Percentiles rank a stretch among this genome's conserved stretches.
Evolutionary conservation across 2,329 filamentous ascomycete genomes (phyloP).

Genomic region (Cordyceps farinosa): DNA sequence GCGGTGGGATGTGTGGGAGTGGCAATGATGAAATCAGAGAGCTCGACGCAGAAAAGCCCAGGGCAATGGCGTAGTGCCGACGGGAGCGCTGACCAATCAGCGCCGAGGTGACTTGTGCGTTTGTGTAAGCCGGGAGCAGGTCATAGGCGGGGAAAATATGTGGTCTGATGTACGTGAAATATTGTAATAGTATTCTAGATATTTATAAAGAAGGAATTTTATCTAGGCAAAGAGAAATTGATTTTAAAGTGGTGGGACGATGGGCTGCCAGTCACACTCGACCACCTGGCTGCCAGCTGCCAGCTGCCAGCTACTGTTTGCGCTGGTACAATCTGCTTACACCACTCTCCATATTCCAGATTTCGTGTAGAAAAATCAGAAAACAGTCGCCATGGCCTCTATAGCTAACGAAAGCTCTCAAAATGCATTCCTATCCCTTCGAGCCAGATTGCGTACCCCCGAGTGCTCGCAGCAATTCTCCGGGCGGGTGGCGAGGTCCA

Average conservation of each 20-base stretch:
- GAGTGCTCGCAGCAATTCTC: constrained; percentile 10
- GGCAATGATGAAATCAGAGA: constrained; percentile 10
- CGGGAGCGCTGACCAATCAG: constrained; percentile 19
- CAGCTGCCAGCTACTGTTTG: constrained; percentile 1
- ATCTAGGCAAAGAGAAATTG: too few species aligned
- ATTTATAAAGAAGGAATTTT: too few species aligned
- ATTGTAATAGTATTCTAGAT: too few species aligned
- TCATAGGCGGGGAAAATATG: neutral
- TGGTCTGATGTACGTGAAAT: neutral
- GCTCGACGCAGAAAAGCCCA: constrained; percentile 13
- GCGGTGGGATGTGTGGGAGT: constrained; percentile 8
- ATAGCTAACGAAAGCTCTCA: neutral
- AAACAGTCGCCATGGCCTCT: neutral
- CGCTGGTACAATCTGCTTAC: neutral
- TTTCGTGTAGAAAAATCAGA: neutral
- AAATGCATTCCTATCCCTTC: neutral
- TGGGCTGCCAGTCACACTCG: neutral
- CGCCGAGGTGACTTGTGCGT: neutral
- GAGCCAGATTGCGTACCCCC: constrained; percentile 11
- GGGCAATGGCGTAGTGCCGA: constrained; percentile 19
- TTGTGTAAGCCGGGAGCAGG: neutral
- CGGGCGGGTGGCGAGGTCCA: neutral
- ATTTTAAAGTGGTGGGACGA: too few species aligned
- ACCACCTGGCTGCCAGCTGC: neutral
- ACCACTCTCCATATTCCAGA: neutral